Base-by-base conservation (phyloP, 352 stramenopile species). In the Globisporangium barbulae region DNA sequence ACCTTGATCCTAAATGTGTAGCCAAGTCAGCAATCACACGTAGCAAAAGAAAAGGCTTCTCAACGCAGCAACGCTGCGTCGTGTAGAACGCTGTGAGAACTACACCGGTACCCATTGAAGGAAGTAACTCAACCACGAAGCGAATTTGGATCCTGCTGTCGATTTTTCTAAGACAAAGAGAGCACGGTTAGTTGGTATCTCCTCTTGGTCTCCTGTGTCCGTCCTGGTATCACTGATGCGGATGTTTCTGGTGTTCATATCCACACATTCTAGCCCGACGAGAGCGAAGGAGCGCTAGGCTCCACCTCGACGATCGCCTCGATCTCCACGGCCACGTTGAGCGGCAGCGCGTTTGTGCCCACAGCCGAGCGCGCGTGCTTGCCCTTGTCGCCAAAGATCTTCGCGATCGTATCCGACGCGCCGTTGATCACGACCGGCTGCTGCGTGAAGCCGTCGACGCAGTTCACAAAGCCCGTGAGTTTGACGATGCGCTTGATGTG, bases 291-390 rank as follows among this genome's bases (percentile, higher is more conserved):
- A 2, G 67, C 56, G 5, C 28, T 61, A 7, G 71, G 55, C 1
- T 97, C 79, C 35, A 98, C 70, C 71, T 98, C 90, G 19, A 98
- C 78, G 61, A 99, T 95, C 41, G 89, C 88, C 79, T 99, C 96
- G 39, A 99, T 90, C 79, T 99, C 96, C 1, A 98, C 94, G 35
- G 90, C 83, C 21, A 98, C 88, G 68, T 97, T 94, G 19, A 99
- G 64, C 4, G 96, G 95, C 33, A 99, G 71, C 19, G 91, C 90
- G 67, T 96, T 98, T 6, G 90, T 98, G 55, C 95, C 96, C 45
- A 98, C 87, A 8, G 96, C 96, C 65, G 87, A 97, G 53, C 96
- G 78, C 30, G 93, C 85, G 65, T 94, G 87, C 5, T 75, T 63
- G 30, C 85, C 85, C 50, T 83, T 86, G 21, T 85, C 76, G 31